Evolutionary conservation across 2,329 filamentous ascomycete genomes (phyloP), one percentile per base, ranked within the genome.

Genomic region (Scopulariopsis brevicaulis): DNA sequence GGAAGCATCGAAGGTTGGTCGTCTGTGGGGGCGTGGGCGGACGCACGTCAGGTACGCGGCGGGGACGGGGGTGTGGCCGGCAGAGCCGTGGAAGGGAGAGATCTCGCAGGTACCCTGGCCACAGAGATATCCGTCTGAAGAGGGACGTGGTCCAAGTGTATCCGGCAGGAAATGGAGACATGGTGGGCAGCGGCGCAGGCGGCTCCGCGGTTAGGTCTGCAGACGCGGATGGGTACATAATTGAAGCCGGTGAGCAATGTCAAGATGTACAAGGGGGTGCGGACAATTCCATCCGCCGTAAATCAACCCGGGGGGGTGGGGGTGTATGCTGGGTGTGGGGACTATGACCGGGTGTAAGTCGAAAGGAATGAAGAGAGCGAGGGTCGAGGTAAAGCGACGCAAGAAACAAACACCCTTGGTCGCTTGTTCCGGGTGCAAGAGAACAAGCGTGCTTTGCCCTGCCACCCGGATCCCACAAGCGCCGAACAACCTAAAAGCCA

Each of bases 381-480:
- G 14, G 37, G 22, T 46, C n/a, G 15, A 11, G 37, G n/a, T 18
- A n/a, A 18, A 46, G n/a, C 40, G 40, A 15, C 40, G 15, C 40
- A n/a, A n/a, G 15, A 46, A 15, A 15, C 14, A 15, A 40, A 35
- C 22, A 18, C 28, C 51, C 15, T 25, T 53, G 18, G 15, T 53
- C 51, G 51, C 51, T 32, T 53, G 28, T 32, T 7, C 24, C 5
- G 50, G 51, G 32, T 32, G 32, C 37, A n/a, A 34, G 43, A 46
- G 46, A 57, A 52, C n/a, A n/a, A 57, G 25, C 43, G 55, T 32
- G 55, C 14, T 22, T 20, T 12, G 28, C n/a, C 20, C 51, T 46
- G 40, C 22, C 34, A 34, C 24, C 34, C 51, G 28, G 55, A 24
- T 57, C 48, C 34, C 52, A 57, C 55, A 57, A 57, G 55, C 55